phyloP scores from a whole-genome alignment of 176 grass and related monocot genomes.

The Cymbopogon citratus region DNA sequence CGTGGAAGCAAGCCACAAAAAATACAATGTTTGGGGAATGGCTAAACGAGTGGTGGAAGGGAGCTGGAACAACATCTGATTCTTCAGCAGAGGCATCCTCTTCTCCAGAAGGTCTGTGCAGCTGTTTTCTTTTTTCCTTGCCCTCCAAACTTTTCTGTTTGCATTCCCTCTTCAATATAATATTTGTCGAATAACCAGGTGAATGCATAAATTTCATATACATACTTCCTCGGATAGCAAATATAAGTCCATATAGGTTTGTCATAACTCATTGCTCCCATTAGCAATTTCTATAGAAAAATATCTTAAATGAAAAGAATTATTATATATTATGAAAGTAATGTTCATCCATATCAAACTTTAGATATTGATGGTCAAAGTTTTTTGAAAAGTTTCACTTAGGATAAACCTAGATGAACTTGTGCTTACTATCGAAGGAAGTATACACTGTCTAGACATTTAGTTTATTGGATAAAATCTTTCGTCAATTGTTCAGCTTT shows the following conservation, averaged over 20 bases:
- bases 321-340: not conserved
- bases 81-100: constrained; percentile 38
- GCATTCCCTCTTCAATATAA: constrained; percentile 8
- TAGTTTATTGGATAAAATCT: not conserved
- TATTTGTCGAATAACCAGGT: not conserved
- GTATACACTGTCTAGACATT: not conserved
- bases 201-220: not conserved
- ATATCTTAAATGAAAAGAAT: not conserved
- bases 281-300: not conserved
- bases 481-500: not conserved
- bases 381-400: not conserved
- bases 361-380: not conserved
- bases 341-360: not conserved
- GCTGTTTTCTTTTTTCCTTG: constrained; percentile 19
- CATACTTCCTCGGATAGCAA: not conserved
- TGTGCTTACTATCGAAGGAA: not conserved
- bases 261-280: not conserved
- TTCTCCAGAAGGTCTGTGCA: constrained; percentile 46
- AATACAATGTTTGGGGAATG: constrained; percentile 99
- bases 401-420: not conserved
- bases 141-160: not conserved
- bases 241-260: not conserved
- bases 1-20: constrained; percentile 88
- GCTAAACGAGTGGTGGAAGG: constrained; percentile 99
- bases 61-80: constrained; percentile 48